Percentiles rank a stretch among this genome's conserved stretches.
phyloP scores from a whole-genome alignment of 805 yeast genomes.

The Spathaspora hagerdaliae region DNA sequence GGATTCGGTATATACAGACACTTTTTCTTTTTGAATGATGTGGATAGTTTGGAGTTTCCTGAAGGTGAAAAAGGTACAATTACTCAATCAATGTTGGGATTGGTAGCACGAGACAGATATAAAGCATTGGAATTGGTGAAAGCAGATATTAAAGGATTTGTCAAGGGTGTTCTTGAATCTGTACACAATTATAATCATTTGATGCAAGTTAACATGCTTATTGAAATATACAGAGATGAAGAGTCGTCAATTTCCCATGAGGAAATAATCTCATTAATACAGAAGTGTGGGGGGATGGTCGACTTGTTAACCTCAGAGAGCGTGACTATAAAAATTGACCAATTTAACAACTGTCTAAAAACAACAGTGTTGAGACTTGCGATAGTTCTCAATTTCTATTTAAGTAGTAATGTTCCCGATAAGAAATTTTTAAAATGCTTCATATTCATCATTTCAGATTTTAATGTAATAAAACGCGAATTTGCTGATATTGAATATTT shows the following conservation, averaged over 20 bases:
- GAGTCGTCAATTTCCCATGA: not conserved
- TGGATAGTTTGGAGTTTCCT: not conserved
- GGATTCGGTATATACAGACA: conserved; percentile 13
- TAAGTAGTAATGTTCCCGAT: not conserved
- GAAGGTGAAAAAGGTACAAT: not conserved
- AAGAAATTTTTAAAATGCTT: conserved; percentile 2
- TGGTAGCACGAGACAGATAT: not conserved
- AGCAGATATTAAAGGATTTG: not conserved
- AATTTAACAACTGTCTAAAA: conserved; percentile 14
- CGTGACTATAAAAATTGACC: conserved; percentile 15
- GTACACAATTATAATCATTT: conserved; percentile 1
- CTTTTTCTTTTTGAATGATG: conserved; percentile 17
- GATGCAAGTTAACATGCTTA: conserved; percentile 1
- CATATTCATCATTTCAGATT: conserved; percentile 21
- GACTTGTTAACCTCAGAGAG: not conserved
- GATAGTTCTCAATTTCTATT: conserved; percentile 14
- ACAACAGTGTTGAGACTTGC: conserved; percentile 13
- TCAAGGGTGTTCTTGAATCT: not conserved
- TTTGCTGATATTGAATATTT: conserved; percentile 10
- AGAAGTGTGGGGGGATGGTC: not conserved
- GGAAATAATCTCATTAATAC: not conserved
- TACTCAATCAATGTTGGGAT: not conserved
- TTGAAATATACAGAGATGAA: not conserved
- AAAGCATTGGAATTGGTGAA: not conserved
- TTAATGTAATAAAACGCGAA: conserved; percentile 19